phyloP scores from a whole-genome alignment of 169 alveolate genomes.

The Plasmodium relictum region DNA sequence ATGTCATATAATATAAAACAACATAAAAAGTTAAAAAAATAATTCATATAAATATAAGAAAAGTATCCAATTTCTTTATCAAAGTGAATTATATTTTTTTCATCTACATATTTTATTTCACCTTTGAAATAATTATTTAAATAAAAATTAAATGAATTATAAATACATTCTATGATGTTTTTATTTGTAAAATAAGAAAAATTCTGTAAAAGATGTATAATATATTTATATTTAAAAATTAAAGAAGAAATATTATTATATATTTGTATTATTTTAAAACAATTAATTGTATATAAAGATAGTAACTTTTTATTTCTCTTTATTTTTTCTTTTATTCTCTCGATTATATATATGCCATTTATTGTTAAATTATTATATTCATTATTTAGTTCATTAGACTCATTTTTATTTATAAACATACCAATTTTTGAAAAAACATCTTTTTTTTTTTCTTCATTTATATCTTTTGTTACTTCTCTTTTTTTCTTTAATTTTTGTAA shows the following conservation, averaged over 20 bases:
- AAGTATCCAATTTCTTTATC: constrained; percentile 65
- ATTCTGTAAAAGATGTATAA: constrained; percentile 23
- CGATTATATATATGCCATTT: constrained; percentile 1
- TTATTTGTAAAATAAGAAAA: constrained; percentile 25
- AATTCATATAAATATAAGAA: constrained; percentile 49
- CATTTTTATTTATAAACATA: no score
- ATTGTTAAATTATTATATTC: not conserved
- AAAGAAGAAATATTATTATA: constrained; percentile 44
- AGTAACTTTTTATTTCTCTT: constrained; percentile 48
- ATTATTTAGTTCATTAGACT: not conserved
- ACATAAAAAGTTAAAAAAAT: constrained; percentile 45
- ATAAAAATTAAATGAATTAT: constrained; percentile 24
- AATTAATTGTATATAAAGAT: constrained; percentile 50
- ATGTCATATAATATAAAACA: constrained; percentile 60
- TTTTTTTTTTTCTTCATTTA: not conserved
- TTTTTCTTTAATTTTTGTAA: no score
- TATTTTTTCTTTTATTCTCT: constrained; percentile 8
- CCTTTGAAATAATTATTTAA: constrained; percentile 7
- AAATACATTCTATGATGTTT: constrained; percentile 31
- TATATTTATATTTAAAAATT: constrained; percentile 57
- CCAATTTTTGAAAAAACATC: no score
- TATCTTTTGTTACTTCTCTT: not conserved
- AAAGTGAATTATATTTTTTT: constrained; percentile 9
- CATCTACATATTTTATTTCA: constrained; percentile 7
- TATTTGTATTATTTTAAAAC: constrained; percentile 67